Evolutionary conservation across 2,329 filamentous ascomycete genomes (phyloP).

Genomic region (Nemania abortiva): DNA sequence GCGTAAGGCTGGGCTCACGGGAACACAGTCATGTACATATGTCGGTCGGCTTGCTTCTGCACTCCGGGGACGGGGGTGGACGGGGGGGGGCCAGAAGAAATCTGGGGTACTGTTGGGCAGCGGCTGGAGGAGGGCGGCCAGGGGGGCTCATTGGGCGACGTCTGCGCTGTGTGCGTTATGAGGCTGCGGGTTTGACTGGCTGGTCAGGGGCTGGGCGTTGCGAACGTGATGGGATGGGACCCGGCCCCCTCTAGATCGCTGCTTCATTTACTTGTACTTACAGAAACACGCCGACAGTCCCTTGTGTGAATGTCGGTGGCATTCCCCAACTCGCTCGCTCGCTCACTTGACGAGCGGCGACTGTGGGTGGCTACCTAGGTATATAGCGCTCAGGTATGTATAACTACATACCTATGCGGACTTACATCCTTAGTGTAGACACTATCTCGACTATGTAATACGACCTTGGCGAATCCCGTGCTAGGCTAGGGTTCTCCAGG

Average conservation of each 20-base stretch:
- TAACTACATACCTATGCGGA: too few relatives aligned
- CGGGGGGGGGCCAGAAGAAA: conserved; percentile 21
- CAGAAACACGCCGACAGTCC: neutral
- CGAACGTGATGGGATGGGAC: conserved; percentile 14
- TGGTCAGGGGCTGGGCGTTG: conserved; percentile 21
- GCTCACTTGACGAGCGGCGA: neutral
- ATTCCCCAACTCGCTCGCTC: neutral
- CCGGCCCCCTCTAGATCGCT: conserved; percentile 3
- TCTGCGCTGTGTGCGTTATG: conserved; percentile 17
- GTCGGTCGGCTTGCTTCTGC: conserved; percentile 34
- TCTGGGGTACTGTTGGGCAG: conserved; percentile 39
- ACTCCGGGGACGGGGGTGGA: conserved; percentile 26
- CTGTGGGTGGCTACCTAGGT: too few relatives aligned
- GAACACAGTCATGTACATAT: conserved; percentile 24
- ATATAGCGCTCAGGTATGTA: neutral
- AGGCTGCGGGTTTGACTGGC: conserved; percentile 36
- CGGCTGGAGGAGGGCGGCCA: conserved; percentile 28
- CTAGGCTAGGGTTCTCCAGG: conserved; percentile 39
- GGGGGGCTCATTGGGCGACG: conserved; percentile 27
- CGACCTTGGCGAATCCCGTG: conserved; percentile 23
- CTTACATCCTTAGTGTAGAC: neutral
- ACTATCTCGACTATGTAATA: conserved; percentile 1
- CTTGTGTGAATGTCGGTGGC: too few relatives aligned
- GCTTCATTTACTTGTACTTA: neutral
- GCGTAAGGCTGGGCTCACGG: conserved; percentile 36